Evolutionary conservation across 2,329 filamentous ascomycete genomes (phyloP), one percentile per base, ranked within the genome.

Genomic region (Aureobasidium sp.): DNA sequence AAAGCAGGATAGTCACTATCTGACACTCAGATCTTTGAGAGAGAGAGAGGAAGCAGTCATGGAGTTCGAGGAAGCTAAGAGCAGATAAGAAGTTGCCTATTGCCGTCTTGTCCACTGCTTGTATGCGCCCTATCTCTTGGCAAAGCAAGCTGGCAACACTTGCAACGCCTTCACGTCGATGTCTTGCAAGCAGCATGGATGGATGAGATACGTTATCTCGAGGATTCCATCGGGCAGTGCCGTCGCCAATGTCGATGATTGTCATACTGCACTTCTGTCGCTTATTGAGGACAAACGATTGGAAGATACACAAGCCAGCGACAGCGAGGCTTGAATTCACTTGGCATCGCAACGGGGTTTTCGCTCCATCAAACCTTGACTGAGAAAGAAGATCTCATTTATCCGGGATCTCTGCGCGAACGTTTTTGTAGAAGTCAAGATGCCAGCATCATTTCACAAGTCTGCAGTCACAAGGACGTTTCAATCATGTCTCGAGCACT

Each of bases 61-160:
- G 16, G 1, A 9, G 3, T 7, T n/a, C 7, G 16, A 21, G 10
- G 11, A 11, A 11, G 13, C 15, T 10, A 45, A 34, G 41, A 21
- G 11, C 39, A n/a, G n/a, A 45, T 39, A 36, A 44, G 39, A 13
- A 52, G 27, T 11, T 41, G 39, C 11, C 25, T n/a, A 5, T 15
- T 34, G 39, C 30, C 53, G 53, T 34, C 30, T 27, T 57, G 53
- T 34, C 39, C 29, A 42, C n/a, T 6, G 50, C 50, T 54, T 54
- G 37, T 32, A 15, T 32, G 53, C 41, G 53, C 53, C 53, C 36
- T 57, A 57, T 57, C 53, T 36, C 53, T 57, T 57, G 53, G 53
- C 53, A 36, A 57, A 44, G 9, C 41, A 5, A 13, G 41, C 37
- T 13, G 3, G 5, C 36, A 7, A 32, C 27, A 42, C 50, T 42